phyloP scores from a whole-genome alignment of 2,329 filamentous ascomycete genomes.

The Domatiomyces globalis region DNA sequence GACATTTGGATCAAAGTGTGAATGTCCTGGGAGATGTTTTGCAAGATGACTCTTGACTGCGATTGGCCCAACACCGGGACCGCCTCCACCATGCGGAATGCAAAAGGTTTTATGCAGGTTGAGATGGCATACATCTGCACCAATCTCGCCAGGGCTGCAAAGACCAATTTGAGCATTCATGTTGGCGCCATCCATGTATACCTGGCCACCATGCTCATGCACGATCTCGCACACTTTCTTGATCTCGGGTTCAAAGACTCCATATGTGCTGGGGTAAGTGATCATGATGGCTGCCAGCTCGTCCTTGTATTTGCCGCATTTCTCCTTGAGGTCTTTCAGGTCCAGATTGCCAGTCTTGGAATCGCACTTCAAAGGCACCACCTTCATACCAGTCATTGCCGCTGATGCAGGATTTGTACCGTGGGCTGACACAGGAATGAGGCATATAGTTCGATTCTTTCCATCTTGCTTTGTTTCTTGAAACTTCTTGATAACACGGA shows the following conservation, averaged over 20 bases:
- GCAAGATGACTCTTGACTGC: conserved; percentile 72
- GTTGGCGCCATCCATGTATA: conserved; percentile 98
- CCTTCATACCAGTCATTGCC: conserved; percentile 89
- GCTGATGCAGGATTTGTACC: conserved; percentile 93
- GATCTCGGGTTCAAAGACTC: conserved; percentile 82
- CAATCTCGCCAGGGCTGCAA: conserved; percentile 87
- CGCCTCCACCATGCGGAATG: conserved; percentile 89
- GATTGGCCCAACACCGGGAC: conserved; percentile 85
- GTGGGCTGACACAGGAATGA: conserved; percentile 90
- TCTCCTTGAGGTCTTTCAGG: conserved; percentile 67
- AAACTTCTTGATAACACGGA: conserved; percentile 76
- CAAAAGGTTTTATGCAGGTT: conserved; percentile 99
- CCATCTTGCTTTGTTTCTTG: conserved; percentile 51
- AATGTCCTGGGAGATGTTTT: conserved; percentile 61
- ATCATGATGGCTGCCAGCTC: conserved; percentile 90
- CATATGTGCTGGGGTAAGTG: conserved; percentile 89
- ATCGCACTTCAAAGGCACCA: conserved; percentile 85
- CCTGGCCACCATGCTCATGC: conserved; percentile 75
- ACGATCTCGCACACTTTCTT: conserved; percentile 76
- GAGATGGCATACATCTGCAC: conserved; percentile 89
- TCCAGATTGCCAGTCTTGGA: conserved; percentile 77
- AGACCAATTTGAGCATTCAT: conserved; percentile 97
- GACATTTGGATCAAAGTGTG: conserved; percentile 35
- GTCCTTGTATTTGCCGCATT: conserved; percentile 75
- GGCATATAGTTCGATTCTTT: conserved; percentile 71